Percentiles rank a stretch among this genome's conserved stretches.
These are phyloP conservation scores for Trametes cingulata DNA, from an alignment of 768 basidiomycete genomes.

Conservation along the genomic window DNA sequence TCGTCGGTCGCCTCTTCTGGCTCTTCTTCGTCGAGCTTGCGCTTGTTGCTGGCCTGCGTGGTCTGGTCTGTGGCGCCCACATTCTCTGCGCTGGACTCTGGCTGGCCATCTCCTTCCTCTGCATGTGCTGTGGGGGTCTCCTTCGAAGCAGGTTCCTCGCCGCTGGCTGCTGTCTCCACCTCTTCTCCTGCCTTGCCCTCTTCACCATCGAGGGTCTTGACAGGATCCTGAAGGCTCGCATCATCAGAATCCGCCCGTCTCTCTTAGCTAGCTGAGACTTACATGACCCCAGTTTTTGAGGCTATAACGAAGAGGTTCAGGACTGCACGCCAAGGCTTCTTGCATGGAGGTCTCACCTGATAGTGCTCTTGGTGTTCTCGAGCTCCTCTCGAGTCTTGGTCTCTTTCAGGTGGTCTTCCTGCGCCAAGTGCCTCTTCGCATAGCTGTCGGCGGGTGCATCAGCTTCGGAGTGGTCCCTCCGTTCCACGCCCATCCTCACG, in stretches of 20 bases:
- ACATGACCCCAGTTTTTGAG: constrained; percentile 39
- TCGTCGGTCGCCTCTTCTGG: not conserved
- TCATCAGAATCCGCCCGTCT: not conserved
- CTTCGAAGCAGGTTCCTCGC: constrained; percentile 5
- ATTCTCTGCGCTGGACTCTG: not conserved
- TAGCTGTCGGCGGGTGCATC: constrained; percentile 25
- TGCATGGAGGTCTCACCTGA: constrained; percentile 25
- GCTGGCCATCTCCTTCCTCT: not conserved
- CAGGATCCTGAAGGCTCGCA: constrained; percentile 28
- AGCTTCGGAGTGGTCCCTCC: no score
- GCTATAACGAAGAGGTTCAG: constrained; percentile 10
- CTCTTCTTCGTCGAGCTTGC: constrained; percentile 17
- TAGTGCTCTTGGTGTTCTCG: constrained; percentile 35
- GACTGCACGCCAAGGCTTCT: no score
- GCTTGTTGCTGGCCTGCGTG: constrained; percentile 1
- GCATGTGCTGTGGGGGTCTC: not conserved
- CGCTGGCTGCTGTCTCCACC: not conserved
- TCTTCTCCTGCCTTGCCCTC: constrained; percentile 5
- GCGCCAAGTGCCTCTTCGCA: constrained; percentile 34
- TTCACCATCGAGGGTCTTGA: constrained; percentile 26
- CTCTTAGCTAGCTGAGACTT: not conserved
- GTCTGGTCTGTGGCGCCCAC: not conserved
- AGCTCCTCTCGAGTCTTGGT: constrained; percentile 34
- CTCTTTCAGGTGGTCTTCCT: constrained; percentile 35
- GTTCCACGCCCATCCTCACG: no score